phyloP scores from a whole-genome alignment of 1,284 basidiomycete species.

The Leccinum idahoense region DNA sequence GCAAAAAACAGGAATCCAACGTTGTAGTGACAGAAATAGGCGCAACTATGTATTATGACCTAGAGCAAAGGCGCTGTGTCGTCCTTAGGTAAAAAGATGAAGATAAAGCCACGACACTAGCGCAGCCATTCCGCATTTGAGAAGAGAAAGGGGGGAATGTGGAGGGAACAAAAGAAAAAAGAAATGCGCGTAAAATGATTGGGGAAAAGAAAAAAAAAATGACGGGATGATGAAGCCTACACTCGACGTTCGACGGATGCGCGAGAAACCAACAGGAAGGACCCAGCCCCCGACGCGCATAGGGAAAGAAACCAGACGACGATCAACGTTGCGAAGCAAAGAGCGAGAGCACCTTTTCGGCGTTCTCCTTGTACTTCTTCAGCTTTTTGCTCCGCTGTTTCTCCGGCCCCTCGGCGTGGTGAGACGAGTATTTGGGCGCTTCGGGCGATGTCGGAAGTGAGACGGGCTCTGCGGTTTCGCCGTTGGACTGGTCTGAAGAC shows the following conservation, averaged over 20 bases:
- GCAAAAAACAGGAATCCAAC: conserved; percentile 30
- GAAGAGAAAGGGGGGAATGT: neutral
- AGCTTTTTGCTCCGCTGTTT: conserved; percentile 64
- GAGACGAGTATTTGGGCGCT: conserved; percentile 26
- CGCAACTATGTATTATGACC: conserved; percentile 28
- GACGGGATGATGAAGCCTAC: conserved; percentile 28
- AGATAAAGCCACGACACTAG: conserved; percentile 20
- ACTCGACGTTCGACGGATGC: conserved; percentile 16
- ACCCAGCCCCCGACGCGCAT: conserved; percentile 20
- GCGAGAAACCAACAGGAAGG: conserved; percentile 19
- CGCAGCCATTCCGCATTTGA: conserved; percentile 16
- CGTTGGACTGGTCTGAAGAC: conserved; percentile 69
- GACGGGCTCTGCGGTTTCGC: conserved; percentile 32
- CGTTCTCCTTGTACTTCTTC: conserved; percentile 78
- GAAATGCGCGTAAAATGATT: conserved; percentile 14
- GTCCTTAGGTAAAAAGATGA: conserved; percentile 21
- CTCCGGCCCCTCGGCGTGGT: conserved; percentile 40
- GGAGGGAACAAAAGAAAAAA: conserved; percentile 8
- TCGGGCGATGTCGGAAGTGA: conserved; percentile 29
- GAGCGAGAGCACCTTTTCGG: conserved; percentile 74
- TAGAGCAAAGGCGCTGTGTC: conserved; percentile 18
- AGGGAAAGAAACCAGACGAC: neutral
- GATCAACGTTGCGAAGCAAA: conserved; percentile 54
- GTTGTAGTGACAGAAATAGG: conserved; percentile 23
- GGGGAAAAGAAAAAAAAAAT: neutral